These are phyloP conservation scores for Annulohypoxylon maeteangense DNA, from an alignment of 495 filamentous ascomycete species.

Conservation along the genomic window DNA sequence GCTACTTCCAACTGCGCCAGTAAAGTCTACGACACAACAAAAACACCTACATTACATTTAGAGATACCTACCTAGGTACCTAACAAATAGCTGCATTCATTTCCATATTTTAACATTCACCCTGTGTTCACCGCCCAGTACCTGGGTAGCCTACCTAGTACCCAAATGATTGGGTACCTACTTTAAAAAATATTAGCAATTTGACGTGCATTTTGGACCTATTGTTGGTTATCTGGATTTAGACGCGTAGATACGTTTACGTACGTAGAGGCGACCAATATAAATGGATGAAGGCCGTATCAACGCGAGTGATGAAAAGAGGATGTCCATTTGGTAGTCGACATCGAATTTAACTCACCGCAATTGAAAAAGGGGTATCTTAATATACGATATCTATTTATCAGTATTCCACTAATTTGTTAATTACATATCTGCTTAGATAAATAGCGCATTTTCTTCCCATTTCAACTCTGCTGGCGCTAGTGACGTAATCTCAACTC, in stretches of 20 bases:
- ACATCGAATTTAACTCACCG: neutral
- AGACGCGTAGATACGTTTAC: neutral
- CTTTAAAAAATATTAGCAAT: neutral
- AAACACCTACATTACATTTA: neutral
- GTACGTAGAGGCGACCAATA: neutral
- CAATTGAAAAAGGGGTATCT: neutral
- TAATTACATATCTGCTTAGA: neutral
- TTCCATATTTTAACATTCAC: neutral
- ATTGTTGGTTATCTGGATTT: neutral
- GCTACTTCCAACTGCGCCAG: neutral
- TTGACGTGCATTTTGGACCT: too few relatives aligned
- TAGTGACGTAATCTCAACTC: constrained; percentile 13
- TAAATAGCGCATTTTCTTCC: neutral
- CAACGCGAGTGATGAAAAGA: neutral
- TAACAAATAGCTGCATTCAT: neutral
- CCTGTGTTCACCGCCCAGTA: neutral
- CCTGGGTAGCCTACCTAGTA: neutral
- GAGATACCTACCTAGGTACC: too few relatives aligned
- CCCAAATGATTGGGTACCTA: neutral
- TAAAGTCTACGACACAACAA: neutral
- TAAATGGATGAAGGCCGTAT: neutral
- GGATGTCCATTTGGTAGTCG: neutral
- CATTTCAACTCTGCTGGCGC: neutral
- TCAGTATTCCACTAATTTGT: neutral
- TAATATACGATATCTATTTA: neutral